These are phyloP conservation scores for Wallacemonas sp. DNA, from an alignment of 208 protist genomes.

Conservation along the genomic window DNA sequence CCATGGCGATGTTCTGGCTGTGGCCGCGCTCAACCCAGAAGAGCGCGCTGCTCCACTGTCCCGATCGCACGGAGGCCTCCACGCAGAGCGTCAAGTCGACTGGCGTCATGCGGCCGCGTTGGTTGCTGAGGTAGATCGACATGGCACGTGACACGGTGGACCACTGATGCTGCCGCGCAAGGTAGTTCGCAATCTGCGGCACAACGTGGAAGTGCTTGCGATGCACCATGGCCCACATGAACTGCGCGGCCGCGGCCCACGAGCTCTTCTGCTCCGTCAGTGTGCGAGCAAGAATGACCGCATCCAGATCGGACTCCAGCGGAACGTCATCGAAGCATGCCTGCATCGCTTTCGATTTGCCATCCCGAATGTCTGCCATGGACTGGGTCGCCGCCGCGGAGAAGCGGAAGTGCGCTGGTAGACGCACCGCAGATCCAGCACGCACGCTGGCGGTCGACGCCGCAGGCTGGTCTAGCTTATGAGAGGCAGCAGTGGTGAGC, in stretches of 20 bases:
- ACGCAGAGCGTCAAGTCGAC: constrained; percentile 59
- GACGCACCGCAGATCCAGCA: constrained; percentile 7
- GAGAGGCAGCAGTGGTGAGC: constrained; percentile 6
- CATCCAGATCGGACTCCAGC: constrained; percentile 35
- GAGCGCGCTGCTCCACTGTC: constrained; percentile 72
- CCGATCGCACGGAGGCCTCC: constrained; percentile 52
- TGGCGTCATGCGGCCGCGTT: constrained; percentile 33
- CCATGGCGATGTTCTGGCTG: constrained; percentile 28
- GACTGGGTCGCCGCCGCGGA: not conserved
- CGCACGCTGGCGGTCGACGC: no score
- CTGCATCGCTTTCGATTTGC: not conserved
- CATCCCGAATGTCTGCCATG: not conserved
- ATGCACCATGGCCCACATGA: constrained; percentile 57
- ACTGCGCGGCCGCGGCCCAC: constrained; percentile 52
- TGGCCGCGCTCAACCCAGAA: constrained; percentile 84
- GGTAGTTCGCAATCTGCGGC: constrained; percentile 40
- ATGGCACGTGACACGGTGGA: constrained; percentile 48
- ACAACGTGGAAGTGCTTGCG: constrained; percentile 58
- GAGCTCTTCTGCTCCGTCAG: constrained; percentile 58
- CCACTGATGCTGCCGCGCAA: constrained; percentile 56
- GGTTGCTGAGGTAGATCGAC: constrained; percentile 68
- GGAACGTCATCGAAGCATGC: constrained; percentile 27
- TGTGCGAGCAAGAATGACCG: constrained; percentile 61
- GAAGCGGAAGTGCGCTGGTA: constrained; percentile 1
- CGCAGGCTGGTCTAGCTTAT: no score